Evolutionary conservation across 2,329 filamentous ascomycete species (phyloP).

Genomic region (Fusarium setosum): DNA sequence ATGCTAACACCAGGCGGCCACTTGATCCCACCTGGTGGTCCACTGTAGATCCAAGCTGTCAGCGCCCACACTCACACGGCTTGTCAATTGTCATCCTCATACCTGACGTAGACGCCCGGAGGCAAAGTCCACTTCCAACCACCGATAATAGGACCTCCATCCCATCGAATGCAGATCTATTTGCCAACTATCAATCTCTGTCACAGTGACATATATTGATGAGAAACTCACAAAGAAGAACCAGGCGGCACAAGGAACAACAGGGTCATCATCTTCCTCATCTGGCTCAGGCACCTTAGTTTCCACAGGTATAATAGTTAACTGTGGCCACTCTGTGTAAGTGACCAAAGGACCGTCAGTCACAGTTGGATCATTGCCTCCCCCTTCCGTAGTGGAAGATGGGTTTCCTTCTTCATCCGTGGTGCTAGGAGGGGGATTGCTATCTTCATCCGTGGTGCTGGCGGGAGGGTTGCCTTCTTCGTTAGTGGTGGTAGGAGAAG

Average conservation of each 20-base stretch:
- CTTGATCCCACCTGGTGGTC: conserved; percentile 6
- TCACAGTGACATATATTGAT: background rate
- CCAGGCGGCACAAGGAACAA: conserved; percentile 10
- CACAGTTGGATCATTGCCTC: background rate
- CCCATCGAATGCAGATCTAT: conserved; percentile 15
- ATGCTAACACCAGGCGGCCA: conserved; percentile 7
- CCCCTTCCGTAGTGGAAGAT: background rate
- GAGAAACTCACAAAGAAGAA: conserved; percentile 18
- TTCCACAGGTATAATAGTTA: conserved; percentile 7
- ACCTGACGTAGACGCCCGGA: conserved; percentile 18
- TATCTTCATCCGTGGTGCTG: background rate
- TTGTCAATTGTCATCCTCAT: background rate
- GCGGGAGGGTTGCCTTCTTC: background rate
- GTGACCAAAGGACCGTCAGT: conserved; percentile 7
- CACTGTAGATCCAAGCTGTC: background rate
- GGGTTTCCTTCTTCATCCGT: background rate
- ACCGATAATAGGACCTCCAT: conserved; percentile 6
- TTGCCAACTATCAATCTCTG: background rate
- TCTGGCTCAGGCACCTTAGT: background rate
- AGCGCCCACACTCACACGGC: no score
- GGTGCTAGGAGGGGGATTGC: background rate
- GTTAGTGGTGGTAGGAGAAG: background rate
- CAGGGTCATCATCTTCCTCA: background rate
- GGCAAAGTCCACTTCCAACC: conserved; percentile 12
- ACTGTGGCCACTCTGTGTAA: conserved; percentile 9